These are phyloP conservation scores for Trichosporon faecale DNA, from an alignment of 1,284 basidiomycete species.

Conservation along the genomic window DNA sequence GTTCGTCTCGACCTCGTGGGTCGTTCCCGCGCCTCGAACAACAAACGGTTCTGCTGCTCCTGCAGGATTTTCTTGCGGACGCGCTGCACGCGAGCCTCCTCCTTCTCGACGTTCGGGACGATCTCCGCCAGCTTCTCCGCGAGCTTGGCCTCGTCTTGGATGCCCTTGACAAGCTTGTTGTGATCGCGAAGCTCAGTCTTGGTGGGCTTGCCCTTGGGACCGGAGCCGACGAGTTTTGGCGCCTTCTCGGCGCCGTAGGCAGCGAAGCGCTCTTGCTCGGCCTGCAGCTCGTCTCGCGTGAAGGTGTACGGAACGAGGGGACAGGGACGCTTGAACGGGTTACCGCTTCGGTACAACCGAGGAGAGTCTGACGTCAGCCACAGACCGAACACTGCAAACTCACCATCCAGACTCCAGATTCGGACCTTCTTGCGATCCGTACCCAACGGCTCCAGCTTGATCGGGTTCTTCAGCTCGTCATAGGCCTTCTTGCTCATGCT, in stretches of 20 bases:
- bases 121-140: constrained; percentile 31
- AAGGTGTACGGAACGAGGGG: constrained; percentile 37
- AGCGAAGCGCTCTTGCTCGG: constrained; percentile 27
- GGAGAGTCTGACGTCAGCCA: constrained; percentile 36
- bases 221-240: constrained; percentile 22
- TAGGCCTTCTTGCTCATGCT: constrained; percentile 18
- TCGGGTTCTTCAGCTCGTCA: constrained; percentile 14
- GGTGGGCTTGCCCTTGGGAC: constrained; percentile 29
- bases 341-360: constrained; percentile 47
- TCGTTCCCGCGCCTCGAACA: neutral
- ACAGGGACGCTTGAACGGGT: constrained; percentile 51
- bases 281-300: constrained; percentile 34
- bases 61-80: constrained; percentile 11
- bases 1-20: constrained; percentile 32
- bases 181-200: constrained; percentile 22
- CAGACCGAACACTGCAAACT: constrained; percentile 15
- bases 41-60: neutral
- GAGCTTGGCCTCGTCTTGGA: constrained; percentile 38
- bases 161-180: constrained; percentile 31
- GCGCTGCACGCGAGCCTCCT: constrained; percentile 32
- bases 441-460: constrained; percentile 38
- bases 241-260: constrained; percentile 22
- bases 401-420: constrained; percentile 50
- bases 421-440: constrained; percentile 44
- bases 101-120: constrained; percentile 43